phyloP scores from a whole-genome alignment of 768 basidiomycete species.

The Mycena albidolilacea region DNA sequence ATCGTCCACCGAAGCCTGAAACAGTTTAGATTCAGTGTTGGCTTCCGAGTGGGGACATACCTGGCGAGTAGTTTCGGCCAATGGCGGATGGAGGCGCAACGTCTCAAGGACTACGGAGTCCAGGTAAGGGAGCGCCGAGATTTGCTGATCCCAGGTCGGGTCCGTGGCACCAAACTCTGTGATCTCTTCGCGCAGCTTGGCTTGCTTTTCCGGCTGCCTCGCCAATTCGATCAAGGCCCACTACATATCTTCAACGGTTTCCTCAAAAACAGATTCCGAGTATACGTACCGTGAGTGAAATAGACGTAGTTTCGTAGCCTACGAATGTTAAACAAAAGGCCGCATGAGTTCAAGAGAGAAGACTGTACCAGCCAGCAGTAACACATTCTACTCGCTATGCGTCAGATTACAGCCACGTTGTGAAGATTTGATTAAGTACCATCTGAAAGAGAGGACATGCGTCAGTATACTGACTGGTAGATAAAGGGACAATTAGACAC shows the following conservation, averaged over 20 bases:
- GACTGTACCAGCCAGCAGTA: constrained; percentile 47
- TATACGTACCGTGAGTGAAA: constrained; percentile 38
- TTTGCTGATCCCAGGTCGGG: constrained; percentile 57
- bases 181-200: constrained; percentile 52
- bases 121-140: constrained; percentile 52
- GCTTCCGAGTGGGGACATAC: constrained; percentile 36
- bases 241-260: constrained; percentile 11
- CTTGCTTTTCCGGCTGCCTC: constrained; percentile 48
- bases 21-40: background rate
- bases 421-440: constrained; percentile 1
- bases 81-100: constrained; percentile 55
- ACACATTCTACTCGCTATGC: constrained; percentile 47
- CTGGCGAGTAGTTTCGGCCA: constrained; percentile 49
- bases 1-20: constrained; percentile 55
- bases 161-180: constrained; percentile 42
- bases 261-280: no score
- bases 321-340: constrained; percentile 26
- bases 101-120: constrained; percentile 59
- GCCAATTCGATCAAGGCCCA: constrained; percentile 58
- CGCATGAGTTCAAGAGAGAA: background rate
- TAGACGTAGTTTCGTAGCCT: constrained; percentile 60
- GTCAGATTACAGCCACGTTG: background rate
- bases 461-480: background rate
- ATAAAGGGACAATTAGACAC: background rate
- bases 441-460: background rate